Evolutionary conservation across 2,329 filamentous ascomycete genomes (phyloP).

Genomic region (Pestalotiopsis sp.): DNA sequence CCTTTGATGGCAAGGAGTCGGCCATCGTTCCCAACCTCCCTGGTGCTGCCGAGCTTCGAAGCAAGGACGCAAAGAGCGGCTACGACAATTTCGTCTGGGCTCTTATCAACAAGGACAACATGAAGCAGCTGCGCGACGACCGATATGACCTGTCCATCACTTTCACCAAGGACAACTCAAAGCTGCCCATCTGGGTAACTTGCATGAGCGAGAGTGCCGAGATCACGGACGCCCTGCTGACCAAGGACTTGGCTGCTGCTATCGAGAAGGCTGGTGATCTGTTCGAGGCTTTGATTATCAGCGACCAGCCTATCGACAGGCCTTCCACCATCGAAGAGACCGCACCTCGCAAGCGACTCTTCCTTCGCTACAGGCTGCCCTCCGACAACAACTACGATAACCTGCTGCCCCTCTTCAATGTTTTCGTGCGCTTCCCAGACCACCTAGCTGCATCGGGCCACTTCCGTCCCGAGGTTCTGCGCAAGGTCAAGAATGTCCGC

Average conservation of each 20-base stretch:
- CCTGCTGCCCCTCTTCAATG: conserved; percentile 75
- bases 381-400: conserved; percentile 63
- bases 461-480: conserved; percentile 88
- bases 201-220: conserved; percentile 98
- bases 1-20: conserved; percentile 90
- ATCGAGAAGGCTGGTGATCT: conserved; percentile 77
- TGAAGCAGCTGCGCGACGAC: conserved; percentile 88
- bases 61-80: conserved; percentile 63
- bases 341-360: conserved; percentile 81
- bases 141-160: conserved; percentile 95
- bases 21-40: conserved; percentile 70
- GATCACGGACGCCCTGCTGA: conserved; percentile 85
- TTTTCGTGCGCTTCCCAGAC: conserved; percentile 86
- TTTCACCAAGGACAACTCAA: conserved; percentile 87
- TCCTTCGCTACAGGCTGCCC: conserved; percentile 74
- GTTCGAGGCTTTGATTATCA: conserved; percentile 86
- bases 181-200: conserved; percentile 86
- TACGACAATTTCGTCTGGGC: conserved; percentile 96
- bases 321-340: conserved; percentile 88
- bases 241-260: conserved; percentile 82
- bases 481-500: conserved; percentile 79
- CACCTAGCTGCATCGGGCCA: conserved; percentile 74
- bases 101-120: conserved; percentile 90
- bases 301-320: conserved; percentile 87
- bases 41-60: conserved; percentile 58